Percentiles rank a stretch among this genome's conserved stretches.
Conservation (phyloP, 78 protist genomes). For the Dictyostelium brefeldianum region DNA sequence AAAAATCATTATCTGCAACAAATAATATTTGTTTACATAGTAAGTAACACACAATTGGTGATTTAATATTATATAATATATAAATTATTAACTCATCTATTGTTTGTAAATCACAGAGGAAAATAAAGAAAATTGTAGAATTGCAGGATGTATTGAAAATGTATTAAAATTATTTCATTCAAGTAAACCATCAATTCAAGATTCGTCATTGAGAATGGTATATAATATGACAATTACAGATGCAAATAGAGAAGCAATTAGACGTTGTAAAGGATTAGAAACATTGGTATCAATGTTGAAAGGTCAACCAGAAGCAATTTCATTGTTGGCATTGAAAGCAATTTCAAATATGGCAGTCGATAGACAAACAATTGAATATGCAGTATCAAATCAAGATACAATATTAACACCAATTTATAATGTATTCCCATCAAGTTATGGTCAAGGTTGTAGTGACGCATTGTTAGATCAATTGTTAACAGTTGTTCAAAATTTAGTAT, state of each 20-base stretch:
- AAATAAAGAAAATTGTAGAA: constrained; percentile 66
- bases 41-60: background rate
- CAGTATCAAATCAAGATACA: constrained; percentile 9
- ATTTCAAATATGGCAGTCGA: constrained; percentile 75
- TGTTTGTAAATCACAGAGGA: constrained; percentile 32
- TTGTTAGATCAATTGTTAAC: constrained; percentile 58
- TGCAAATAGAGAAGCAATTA: constrained; percentile 66
- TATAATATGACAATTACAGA: constrained; percentile 78
- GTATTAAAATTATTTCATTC: constrained; percentile 50
- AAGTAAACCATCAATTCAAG: constrained; percentile 40
- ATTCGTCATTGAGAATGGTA: constrained; percentile 55
- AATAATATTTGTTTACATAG: constrained; percentile 71
- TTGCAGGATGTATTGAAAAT: constrained; percentile 64
- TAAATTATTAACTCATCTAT: background rate
- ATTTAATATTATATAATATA: background rate
- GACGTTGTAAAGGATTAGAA: constrained; percentile 63
- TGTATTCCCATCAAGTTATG: constrained; percentile 20
- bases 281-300: constrained; percentile 35
- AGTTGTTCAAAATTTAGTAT: constrained; percentile 57
- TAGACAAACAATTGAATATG: constrained; percentile 79
- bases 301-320: constrained; percentile 37
- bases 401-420: constrained; percentile 15
- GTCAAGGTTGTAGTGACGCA: constrained; percentile 4
- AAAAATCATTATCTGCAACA: constrained; percentile 45
- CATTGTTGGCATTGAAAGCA: constrained; percentile 43